Evolutionary conservation across 352 stramenopile species (phyloP).

Genomic region (Blastocystis sp.): DNA sequence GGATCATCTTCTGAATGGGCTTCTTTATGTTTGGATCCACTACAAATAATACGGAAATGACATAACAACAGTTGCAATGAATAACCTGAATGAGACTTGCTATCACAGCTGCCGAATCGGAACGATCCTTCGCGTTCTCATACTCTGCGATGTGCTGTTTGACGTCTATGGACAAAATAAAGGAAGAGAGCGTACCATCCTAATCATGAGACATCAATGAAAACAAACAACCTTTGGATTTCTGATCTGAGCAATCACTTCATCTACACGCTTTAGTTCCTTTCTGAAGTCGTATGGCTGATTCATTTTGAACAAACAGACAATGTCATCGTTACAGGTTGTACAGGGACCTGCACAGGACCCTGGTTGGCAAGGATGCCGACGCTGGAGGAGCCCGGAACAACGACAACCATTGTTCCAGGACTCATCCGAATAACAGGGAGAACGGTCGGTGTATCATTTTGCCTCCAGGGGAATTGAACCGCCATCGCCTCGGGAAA

Average conservation of each 20-base stretch:
- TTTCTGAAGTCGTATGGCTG: not conserved
- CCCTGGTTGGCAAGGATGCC: not conserved
- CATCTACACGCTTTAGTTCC: not conserved
- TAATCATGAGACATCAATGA: not conserved
- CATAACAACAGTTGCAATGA: not conserved
- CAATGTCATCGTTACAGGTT: not conserved
- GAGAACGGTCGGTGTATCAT: constrained; percentile 43
- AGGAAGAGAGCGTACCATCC: not conserved
- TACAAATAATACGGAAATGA: not conserved
- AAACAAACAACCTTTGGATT: not conserved
- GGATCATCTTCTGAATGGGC: not conserved
- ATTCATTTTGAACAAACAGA: constrained; percentile 18
- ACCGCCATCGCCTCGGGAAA: constrained; percentile 52
- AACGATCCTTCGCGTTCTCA: not conserved
- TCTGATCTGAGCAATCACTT: not conserved
- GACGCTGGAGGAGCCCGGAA: not conserved
- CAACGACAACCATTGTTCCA: constrained; percentile 49
- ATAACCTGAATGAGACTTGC: not conserved
- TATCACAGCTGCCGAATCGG: not conserved
- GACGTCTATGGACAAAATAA: not conserved
- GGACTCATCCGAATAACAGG: constrained; percentile 54
- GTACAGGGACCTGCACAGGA: not conserved
- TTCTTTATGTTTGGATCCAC: not conserved
- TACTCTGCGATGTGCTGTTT: not conserved
- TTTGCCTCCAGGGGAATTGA: constrained; percentile 50